Percentiles rank a stretch among this genome's conserved stretches.
Conservation (phyloP, 2,329 filamentous ascomycete genomes). For the Keithomyces neogunnii region DNA sequence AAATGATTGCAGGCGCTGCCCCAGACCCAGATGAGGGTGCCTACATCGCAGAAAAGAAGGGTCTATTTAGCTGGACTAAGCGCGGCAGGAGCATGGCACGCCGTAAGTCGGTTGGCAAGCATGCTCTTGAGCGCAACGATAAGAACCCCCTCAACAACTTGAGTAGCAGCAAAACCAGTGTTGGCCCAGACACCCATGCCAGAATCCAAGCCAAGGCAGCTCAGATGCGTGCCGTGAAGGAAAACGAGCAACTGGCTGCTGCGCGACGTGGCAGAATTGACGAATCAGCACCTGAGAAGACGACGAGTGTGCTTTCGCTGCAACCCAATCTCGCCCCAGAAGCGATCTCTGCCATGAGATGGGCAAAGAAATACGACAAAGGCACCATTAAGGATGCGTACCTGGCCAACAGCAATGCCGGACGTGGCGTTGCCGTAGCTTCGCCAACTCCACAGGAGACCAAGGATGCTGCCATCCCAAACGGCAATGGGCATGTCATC, state of each 20-base stretch:
- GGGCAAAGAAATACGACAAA: constrained; percentile 93
- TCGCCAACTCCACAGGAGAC: constrained; percentile 24
- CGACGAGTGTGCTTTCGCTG: constrained; percentile 80
- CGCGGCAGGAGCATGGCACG: constrained; percentile 56
- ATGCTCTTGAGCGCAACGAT: constrained; percentile 37
- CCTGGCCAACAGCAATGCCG: constrained; percentile 62
- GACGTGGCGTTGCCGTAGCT: constrained; percentile 47
- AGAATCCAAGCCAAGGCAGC: constrained; percentile 87
- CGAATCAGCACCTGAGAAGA: constrained; percentile 59
- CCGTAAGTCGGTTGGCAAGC: constrained; percentile 62
- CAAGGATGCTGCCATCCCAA: constrained; percentile 14
- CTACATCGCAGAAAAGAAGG: constrained; percentile 92
- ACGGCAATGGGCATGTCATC: not conserved
- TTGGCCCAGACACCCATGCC: constrained; percentile 85
- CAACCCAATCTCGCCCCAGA: constrained; percentile 79
- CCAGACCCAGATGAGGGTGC: constrained; percentile 76
- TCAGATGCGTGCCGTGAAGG: constrained; percentile 66
- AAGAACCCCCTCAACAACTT: constrained; percentile 32
- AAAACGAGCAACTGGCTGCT: constrained; percentile 41
- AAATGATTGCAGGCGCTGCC: constrained; percentile 89
- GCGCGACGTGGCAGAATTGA: constrained; percentile 48
- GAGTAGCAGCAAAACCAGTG: constrained; percentile 67
- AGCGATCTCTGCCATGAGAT: constrained; percentile 90
- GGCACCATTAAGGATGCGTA: constrained; percentile 80
- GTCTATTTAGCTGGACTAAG: constrained; percentile 80